Conservation (phyloP, 495 filamentous ascomycete species). For the Penicillium lagena region DNA sequence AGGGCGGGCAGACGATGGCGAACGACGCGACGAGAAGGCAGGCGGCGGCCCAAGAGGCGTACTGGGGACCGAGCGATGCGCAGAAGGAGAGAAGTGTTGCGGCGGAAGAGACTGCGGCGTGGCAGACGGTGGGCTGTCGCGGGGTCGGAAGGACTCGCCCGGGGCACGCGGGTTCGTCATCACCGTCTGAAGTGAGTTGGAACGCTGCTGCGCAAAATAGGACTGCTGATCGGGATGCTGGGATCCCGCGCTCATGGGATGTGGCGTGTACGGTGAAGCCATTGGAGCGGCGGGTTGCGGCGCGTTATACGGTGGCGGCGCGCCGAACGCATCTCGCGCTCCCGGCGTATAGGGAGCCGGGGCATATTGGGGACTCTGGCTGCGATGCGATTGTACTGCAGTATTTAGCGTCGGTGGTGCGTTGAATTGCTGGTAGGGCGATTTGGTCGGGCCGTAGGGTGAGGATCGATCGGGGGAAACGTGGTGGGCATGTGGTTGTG, state of each 20-base stretch:
- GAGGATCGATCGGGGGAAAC: constrained; percentile 35
- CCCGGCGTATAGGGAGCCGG: constrained; percentile 29
- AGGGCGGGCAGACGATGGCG: constrained; percentile 27
- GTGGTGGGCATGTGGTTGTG: constrained; percentile 35
- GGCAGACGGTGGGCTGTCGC: constrained; percentile 36
- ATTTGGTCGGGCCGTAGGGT: constrained; percentile 34
- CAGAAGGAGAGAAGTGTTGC: constrained; percentile 34
- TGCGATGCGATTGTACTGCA: constrained; percentile 24
- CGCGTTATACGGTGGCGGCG: constrained; percentile 19
- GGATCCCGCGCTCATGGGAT: constrained; percentile 19
- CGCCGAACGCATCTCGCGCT: constrained; percentile 31
- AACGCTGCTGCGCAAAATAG: constrained; percentile 37
- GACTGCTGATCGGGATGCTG: constrained; percentile 31
- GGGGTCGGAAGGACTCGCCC: constrained; percentile 27
- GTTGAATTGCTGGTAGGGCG: constrained; percentile 40
- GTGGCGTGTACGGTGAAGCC: constrained; percentile 30
- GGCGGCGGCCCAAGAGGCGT: constrained; percentile 44
- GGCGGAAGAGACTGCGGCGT: constrained; percentile 26
- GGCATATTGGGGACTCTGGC: constrained; percentile 27
- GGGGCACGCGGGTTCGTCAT: constrained; percentile 31
- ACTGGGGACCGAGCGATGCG: constrained; percentile 37
- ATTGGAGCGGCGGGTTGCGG: constrained; percentile 21
- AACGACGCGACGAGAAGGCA: constrained; percentile 24
- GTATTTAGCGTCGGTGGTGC: constrained; percentile 26
- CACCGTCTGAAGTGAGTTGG: constrained; percentile 43